A percentile compares a stretch with the other conserved stretches of the same genome.
Evolutionary conservation across 208 protist species (phyloP).

Genomic region (Balamuthia mandrillaris): DNA sequence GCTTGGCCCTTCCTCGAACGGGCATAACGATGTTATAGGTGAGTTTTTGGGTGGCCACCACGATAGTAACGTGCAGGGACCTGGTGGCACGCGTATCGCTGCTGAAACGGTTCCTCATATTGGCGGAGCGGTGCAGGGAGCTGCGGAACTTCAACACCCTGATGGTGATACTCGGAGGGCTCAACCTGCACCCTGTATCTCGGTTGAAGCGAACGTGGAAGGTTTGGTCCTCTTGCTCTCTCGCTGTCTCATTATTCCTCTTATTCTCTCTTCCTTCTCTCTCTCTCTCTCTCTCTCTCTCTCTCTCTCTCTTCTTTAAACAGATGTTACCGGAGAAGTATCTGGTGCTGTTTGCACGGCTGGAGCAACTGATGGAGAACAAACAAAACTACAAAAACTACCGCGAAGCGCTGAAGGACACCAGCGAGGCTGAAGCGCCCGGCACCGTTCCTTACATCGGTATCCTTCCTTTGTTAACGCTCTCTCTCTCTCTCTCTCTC

Average conservation of each 20-base stretch:
- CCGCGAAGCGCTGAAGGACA: background rate
- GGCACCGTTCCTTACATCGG: slow-evolving; percentile 5
- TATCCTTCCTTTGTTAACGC: no score
- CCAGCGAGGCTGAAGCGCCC: background rate
- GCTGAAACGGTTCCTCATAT: slow-evolving; percentile 1
- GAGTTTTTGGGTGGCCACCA: slow-evolving; percentile 5
- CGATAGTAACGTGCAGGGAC: background rate
- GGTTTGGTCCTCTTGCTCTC: no score
- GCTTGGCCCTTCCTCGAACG: background rate
- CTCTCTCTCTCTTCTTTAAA: no score
- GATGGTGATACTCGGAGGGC: slow-evolving; percentile 11
- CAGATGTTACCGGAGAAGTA: background rate
- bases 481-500: no score
- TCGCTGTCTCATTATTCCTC: no score
- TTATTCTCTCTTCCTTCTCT: no score
- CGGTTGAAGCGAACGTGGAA: slow-evolving; percentile 17
- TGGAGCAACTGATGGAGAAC: background rate
- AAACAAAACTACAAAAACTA: slow-evolving; percentile 14
- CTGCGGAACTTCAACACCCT: slow-evolving; percentile 24
- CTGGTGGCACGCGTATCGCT: background rate
- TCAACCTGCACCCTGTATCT: slow-evolving; percentile 22
- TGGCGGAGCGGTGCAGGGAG: background rate
- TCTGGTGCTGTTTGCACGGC: background rate
- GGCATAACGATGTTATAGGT: background rate
- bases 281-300: no score